These are phyloP conservation scores for Arachnopeziza araneosa DNA, from an alignment of 2,329 filamentous ascomycete species.

Conservation along the genomic window DNA sequence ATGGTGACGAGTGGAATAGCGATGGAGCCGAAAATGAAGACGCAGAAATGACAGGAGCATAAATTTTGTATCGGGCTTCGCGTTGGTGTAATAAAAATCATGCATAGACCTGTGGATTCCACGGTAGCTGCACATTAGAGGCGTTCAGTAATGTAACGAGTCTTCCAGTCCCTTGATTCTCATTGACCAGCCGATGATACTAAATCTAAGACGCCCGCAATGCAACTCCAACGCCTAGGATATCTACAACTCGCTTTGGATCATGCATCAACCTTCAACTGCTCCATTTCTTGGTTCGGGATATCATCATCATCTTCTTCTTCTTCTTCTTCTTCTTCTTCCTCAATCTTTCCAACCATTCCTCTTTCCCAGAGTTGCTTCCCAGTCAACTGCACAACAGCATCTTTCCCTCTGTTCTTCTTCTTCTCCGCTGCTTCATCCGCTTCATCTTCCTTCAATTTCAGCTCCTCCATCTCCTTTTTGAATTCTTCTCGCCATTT, in stretches of 20 bases:
- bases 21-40: constrained; percentile 43
- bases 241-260: constrained; percentile 9
- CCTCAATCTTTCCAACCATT: constrained; percentile 60
- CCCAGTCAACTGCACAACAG: constrained; percentile 64
- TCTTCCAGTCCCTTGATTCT: neutral
- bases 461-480: constrained; percentile 73
- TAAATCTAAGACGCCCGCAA: constrained; percentile 22
- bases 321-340: constrained; percentile 63
- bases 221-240: constrained; percentile 25
- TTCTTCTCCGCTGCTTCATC: constrained; percentile 79
- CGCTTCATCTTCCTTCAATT: constrained; percentile 61
- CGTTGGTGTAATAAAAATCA: neutral
- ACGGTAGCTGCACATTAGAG: neutral
- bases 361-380: constrained; percentile 75
- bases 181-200: neutral
- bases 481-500: constrained; percentile 76
- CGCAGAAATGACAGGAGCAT: constrained; percentile 49
- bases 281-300: constrained; percentile 54
- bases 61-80: constrained; percentile 11
- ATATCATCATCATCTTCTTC: constrained; percentile 54
- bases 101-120: neutral
- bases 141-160: neutral
- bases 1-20: constrained; percentile 45
- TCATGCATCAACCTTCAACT: constrained; percentile 60
- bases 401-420: constrained; percentile 69